These are phyloP conservation scores for Yamadazyma mexicana DNA, from an alignment of 1,139 yeast species.

Conservation along the genomic window DNA sequence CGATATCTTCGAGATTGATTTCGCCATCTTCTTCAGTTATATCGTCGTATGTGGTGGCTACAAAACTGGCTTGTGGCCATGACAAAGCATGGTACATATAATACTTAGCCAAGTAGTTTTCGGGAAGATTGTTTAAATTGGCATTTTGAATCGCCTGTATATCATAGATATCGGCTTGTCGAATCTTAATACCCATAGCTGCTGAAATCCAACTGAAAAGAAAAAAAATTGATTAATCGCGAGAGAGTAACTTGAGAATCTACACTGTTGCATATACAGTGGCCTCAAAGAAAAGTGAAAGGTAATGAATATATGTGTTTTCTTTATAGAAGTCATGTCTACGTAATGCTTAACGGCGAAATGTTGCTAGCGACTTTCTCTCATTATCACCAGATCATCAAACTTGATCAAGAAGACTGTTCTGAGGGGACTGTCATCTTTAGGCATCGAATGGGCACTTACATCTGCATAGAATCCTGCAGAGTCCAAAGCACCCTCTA, in stretches of 20 bases:
- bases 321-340: too few species aligned
- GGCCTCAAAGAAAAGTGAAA: too few species aligned
- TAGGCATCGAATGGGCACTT: constrained; percentile 82
- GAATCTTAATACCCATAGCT: constrained; percentile 77
- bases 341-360: background rate
- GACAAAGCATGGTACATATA: constrained; percentile 90
- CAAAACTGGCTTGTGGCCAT: constrained; percentile 98
- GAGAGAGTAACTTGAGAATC: background rate
- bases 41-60: constrained; percentile 73
- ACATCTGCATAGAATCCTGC: constrained; percentile 81
- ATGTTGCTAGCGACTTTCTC: constrained; percentile 36
- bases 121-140: constrained; percentile 89
- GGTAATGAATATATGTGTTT: too few species aligned
- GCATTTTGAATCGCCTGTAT: constrained; percentile 96
- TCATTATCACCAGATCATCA: constrained; percentile 54
- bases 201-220: background rate
- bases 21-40: constrained; percentile 36
- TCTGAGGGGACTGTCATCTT: constrained; percentile 61
- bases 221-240: background rate
- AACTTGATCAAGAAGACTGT: constrained; percentile 86
- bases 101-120: constrained; percentile 88
- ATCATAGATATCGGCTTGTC: constrained; percentile 85
- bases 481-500: constrained; percentile 85
- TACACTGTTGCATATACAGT: too few species aligned
- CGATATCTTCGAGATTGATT: constrained; percentile 27